Percentiles rank a stretch among this genome's conserved stretches.
These are phyloP conservation scores for Alternaria gansuensis DNA, from an alignment of 2,329 filamentous ascomycete species.

Conservation along the genomic window DNA sequence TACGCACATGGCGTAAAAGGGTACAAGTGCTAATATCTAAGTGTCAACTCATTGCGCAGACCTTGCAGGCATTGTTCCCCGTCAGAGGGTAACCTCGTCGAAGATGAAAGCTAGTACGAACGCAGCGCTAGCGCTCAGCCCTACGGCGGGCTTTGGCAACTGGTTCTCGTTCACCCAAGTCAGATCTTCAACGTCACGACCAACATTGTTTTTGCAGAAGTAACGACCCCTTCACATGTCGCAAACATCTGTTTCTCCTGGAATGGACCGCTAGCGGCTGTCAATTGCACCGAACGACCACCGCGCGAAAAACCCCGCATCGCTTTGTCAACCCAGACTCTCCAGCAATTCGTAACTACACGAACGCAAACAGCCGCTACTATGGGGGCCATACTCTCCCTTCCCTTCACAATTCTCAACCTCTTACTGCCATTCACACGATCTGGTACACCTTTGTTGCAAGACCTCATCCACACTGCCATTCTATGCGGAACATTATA, in stretches of 20 bases:
- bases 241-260: background rate
- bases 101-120: conserved; percentile 1
- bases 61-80: background rate
- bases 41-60: background rate
- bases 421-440: conserved; percentile 60
- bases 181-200: background rate
- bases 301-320: conserved; percentile 5
- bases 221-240: background rate
- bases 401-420: conserved; percentile 51
- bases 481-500: conserved; percentile 58
- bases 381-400: conserved; percentile 46
- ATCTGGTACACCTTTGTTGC: conserved; percentile 56
- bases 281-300: background rate
- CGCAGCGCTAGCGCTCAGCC: conserved; percentile 18
- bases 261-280: conserved; percentile 11
- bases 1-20: background rate
- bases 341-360: background rate
- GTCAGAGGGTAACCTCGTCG: background rate
- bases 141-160: conserved; percentile 5
- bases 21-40: background rate
- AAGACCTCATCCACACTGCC: conserved; percentile 59
- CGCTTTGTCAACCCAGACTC: background rate
- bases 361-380: conserved; percentile 4
- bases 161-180: conserved; percentile 11
- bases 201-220: background rate